Evolutionary conservation across 1,284 basidiomycete species (phyloP).

Genomic region (Phylloporus sp.): DNA sequence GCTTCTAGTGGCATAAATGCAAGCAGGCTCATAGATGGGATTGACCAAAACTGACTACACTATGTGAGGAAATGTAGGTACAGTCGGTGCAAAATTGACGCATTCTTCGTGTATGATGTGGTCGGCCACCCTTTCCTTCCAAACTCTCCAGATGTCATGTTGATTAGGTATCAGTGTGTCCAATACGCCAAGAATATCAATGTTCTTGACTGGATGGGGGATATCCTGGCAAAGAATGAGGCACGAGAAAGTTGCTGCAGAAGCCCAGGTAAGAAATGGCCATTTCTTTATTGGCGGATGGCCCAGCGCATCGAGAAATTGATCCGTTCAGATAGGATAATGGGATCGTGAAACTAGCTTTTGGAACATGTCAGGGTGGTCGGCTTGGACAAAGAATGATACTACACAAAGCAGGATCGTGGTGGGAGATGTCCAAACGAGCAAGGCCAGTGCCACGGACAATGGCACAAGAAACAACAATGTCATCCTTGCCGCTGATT

Average conservation of each 20-base stretch:
- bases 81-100: slow-evolving; percentile 26
- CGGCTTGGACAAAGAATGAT: slow-evolving; percentile 18
- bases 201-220: slow-evolving; percentile 19
- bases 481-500: slow-evolving; percentile 16
- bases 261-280: slow-evolving; percentile 20
- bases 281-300: slow-evolving; percentile 23
- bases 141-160: slow-evolving; percentile 24
- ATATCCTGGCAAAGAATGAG: slow-evolving; percentile 26
- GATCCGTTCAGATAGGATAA: slow-evolving; percentile 24
- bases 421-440: slow-evolving; percentile 4
- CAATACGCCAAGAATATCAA: slow-evolving; percentile 17
- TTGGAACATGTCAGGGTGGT: slow-evolving; percentile 24
- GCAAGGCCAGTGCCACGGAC: slow-evolving; percentile 7
- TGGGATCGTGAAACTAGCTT: slow-evolving; percentile 26
- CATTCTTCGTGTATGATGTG: slow-evolving; percentile 23
- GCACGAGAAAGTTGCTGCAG: slow-evolving; percentile 24
- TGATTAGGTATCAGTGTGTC: slow-evolving; percentile 26
- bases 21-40: no score
- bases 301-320: slow-evolving; percentile 15
- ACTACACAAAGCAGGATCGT: slow-evolving; percentile 15
- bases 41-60: no score
- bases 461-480: slow-evolving; percentile 24
- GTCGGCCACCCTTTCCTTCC: slow-evolving; percentile 30
- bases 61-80: slow-evolving; percentile 28
- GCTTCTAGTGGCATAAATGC: no score